A percentile compares a stretch with the other conserved stretches of the same genome.
Evolutionary conservation across 2,329 filamentous ascomycete genomes (phyloP).

Genomic region (Tetracladium maxilliforme): DNA sequence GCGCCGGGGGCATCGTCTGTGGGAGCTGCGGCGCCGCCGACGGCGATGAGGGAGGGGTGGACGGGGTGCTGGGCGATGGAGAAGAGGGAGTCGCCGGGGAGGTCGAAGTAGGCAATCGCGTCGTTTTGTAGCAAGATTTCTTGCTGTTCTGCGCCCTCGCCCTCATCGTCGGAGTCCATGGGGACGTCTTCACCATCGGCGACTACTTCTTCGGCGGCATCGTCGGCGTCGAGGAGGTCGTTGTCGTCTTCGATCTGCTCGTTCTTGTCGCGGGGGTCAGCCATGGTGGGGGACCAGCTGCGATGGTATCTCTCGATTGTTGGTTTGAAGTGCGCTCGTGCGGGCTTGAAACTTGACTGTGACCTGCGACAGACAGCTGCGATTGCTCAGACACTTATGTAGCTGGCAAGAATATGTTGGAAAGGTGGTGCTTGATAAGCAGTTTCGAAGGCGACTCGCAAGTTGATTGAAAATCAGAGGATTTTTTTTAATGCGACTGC

Average conservation of each 20-base stretch:
- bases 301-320: no score
- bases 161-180: constrained; percentile 66
- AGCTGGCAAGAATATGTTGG: no score
- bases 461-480: no score
- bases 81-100: constrained; percentile 83
- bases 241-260: constrained; percentile 54
- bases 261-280: no score
- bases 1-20: constrained; percentile 48
- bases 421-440: no score
- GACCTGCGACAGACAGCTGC: no score
- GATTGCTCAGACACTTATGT: no score
- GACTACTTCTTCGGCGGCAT: constrained; percentile 62
- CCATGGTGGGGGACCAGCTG: no score
- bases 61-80: constrained; percentile 85
- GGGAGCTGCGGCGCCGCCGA: constrained; percentile 65
- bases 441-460: no score
- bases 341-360: no score
- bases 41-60: constrained; percentile 64
- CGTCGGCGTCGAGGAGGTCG: constrained; percentile 61
- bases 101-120: constrained; percentile 83
- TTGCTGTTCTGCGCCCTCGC: constrained; percentile 36
- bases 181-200: constrained; percentile 57
- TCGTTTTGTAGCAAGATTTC: constrained; percentile 82
- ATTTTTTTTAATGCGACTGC: no score
- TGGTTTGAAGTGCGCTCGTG: no score